Conservation (phyloP, 495 filamentous ascomycete species). For the Hyphodiscus hymeniophilus region DNA sequence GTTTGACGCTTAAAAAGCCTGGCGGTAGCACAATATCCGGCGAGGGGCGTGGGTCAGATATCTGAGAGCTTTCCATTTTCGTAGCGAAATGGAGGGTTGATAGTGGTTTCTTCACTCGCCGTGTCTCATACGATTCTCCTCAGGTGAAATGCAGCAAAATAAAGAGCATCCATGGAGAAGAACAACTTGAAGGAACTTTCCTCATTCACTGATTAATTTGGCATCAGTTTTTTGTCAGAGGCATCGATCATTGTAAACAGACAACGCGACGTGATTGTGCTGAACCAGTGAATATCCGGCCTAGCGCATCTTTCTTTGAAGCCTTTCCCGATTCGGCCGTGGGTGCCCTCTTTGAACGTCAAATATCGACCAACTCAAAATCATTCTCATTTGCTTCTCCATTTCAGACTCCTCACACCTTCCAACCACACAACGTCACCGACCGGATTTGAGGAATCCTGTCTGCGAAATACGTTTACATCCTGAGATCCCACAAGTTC, state of each 20-base stretch:
- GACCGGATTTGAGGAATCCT: constrained; percentile 6
- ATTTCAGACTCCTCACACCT: constrained; percentile 20
- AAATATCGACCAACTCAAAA: constrained; percentile 26
- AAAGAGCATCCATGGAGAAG: too few species aligned
- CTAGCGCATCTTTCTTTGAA: constrained; percentile 11
- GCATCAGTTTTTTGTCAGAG: too few species aligned
- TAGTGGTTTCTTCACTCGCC: too few species aligned
- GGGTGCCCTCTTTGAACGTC: constrained; percentile 27
- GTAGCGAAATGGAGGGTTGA: constrained; percentile 23
- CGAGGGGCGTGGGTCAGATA: background rate
- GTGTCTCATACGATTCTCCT: too few species aligned
- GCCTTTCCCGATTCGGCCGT: constrained; percentile 21
- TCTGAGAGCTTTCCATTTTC: constrained; percentile 20
- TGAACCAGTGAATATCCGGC: too few species aligned
- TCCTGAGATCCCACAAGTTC: background rate
- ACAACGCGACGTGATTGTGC: background rate
- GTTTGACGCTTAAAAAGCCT: constrained; percentile 14
- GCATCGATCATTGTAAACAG: too few species aligned
- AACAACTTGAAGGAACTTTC: too few species aligned
- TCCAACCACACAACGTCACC: constrained; percentile 9
- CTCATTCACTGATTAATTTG: too few species aligned
- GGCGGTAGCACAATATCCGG: constrained; percentile 1
- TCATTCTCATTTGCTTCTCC: constrained; percentile 28
- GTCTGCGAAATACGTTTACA: background rate
- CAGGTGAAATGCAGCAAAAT: too few species aligned